A percentile compares a stretch with the other conserved stretches of the same genome.
phyloP scores from a whole-genome alignment of 768 basidiomycete genomes.

The Rhodotorula babjevae region DNA sequence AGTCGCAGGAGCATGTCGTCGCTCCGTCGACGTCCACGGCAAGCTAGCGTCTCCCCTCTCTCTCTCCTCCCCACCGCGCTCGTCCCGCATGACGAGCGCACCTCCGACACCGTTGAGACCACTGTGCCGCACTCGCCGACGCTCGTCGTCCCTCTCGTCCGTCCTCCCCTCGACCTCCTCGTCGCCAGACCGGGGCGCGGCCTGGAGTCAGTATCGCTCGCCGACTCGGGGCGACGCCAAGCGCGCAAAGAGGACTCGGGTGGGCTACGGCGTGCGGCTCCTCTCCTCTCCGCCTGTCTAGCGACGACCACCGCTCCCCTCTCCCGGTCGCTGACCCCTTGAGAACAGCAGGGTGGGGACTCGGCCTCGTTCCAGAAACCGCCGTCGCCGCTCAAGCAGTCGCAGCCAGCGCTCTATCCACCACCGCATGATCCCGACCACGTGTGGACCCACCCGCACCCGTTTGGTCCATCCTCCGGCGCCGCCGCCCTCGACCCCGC shows the following conservation, averaged over 20 bases:
- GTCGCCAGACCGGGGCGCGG: background rate
- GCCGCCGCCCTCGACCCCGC: no score
- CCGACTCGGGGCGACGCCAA: background rate
- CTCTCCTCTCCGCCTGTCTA: background rate
- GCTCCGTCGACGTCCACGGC: no score
- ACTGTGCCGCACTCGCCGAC: slow-evolving; percentile 14
- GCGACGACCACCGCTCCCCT: no score
- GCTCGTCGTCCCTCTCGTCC: slow-evolving; percentile 21
- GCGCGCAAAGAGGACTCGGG: background rate
- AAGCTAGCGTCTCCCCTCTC: no score
- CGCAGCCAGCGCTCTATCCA: background rate
- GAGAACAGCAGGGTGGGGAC: background rate
- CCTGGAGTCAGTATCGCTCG: background rate
- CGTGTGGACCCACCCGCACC: slow-evolving; percentile 1
- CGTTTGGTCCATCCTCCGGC: background rate
- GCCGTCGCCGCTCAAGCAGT: slow-evolving; percentile 17
- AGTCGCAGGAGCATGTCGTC: no score
- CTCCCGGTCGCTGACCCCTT: background rate
- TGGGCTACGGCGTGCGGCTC: background rate
- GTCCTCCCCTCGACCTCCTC: background rate
- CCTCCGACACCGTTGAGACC: slow-evolving; percentile 10
- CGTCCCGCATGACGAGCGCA: background rate
- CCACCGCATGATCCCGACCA: background rate
- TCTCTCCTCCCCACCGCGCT: no score
- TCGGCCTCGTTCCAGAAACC: background rate